Percentiles rank a stretch among this genome's conserved stretches.
phyloP scores from a whole-genome alignment of 2,329 filamentous ascomycete genomes.

The Exophiala spinifera region DNA sequence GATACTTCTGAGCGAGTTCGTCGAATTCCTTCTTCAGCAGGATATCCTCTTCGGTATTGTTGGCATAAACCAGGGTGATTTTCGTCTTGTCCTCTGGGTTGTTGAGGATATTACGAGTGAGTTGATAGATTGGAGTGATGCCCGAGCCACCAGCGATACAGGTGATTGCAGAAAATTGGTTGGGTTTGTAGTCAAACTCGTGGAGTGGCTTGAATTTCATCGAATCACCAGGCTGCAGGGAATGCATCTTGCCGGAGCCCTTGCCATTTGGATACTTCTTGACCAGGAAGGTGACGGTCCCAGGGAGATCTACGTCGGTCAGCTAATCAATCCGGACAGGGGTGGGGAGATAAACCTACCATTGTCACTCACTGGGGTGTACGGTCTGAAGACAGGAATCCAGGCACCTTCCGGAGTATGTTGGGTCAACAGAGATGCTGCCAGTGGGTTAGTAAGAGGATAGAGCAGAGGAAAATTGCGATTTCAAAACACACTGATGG shows the following conservation, averaged over 20 bases:
- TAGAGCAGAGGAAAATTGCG: neutral
- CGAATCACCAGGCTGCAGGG: constrained; percentile 59
- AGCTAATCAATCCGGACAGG: neutral
- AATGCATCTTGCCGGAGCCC: constrained; percentile 64
- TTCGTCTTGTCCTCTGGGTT: constrained; percentile 61
- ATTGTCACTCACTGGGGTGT: constrained; percentile 60
- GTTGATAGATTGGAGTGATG: constrained; percentile 68
- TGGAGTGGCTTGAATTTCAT: constrained; percentile 58
- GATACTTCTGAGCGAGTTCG: constrained; percentile 48
- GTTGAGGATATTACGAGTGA: constrained; percentile 59
- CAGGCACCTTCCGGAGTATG: constrained; percentile 57
- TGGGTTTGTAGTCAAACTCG: constrained; percentile 54
- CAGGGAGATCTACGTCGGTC: constrained; percentile 49
- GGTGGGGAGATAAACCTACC: constrained; percentile 36
- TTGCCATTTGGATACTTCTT: constrained; percentile 67
- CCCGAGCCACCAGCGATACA: constrained; percentile 70
- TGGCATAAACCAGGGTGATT: constrained; percentile 64
- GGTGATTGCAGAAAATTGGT: constrained; percentile 50
- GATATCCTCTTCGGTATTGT: constrained; percentile 63
- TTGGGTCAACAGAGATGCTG: constrained; percentile 58
- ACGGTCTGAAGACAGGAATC: constrained; percentile 62
- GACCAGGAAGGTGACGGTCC: constrained; percentile 62
- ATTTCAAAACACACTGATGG: constrained; percentile 23
- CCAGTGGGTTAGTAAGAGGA: constrained; percentile 5
- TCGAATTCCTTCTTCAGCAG: constrained; percentile 57